These are phyloP conservation scores for Cryphonectria naterciae DNA, from an alignment of 2,329 filamentous ascomycete genomes.

Conservation along the genomic window DNA sequence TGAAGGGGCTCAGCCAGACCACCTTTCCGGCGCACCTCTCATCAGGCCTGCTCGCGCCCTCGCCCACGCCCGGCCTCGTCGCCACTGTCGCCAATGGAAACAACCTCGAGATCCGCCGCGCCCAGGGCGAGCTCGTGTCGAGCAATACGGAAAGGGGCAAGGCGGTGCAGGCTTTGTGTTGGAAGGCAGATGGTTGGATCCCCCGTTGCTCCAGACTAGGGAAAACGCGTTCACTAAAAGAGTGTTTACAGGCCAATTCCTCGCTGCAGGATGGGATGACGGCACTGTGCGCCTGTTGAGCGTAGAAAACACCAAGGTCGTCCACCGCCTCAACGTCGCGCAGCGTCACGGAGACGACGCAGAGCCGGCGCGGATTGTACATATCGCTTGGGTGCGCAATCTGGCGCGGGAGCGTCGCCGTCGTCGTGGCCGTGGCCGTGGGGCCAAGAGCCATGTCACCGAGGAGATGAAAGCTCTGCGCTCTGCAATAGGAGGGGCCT, in stretches of 20 bases:
- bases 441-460: slow-evolving; percentile 27
- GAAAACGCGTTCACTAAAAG: neutral
- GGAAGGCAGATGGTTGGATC: slow-evolving; percentile 67
- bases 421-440: slow-evolving; percentile 14
- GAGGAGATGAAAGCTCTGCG: slow-evolving; percentile 31
- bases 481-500: neutral
- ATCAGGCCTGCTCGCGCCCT: slow-evolving; percentile 69
- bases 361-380: slow-evolving; percentile 49
- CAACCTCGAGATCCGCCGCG: slow-evolving; percentile 75
- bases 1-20: slow-evolving; percentile 60
- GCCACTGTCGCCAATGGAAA: slow-evolving; percentile 71
- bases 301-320: slow-evolving; percentile 78
- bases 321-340: slow-evolving; percentile 69
- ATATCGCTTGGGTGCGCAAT: slow-evolving; percentile 59
- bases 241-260: slow-evolving; percentile 63
- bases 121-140: slow-evolving; percentile 71
- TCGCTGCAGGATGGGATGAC: slow-evolving; percentile 85
- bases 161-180: slow-evolving; percentile 56
- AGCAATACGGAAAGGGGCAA: slow-evolving; percentile 49
- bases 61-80: slow-evolving; percentile 84
- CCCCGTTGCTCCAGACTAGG: slow-evolving; percentile 32
- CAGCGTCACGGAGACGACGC: slow-evolving; percentile 37
- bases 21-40: slow-evolving; percentile 59
- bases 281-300: slow-evolving; percentile 77
- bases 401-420: slow-evolving; percentile 38